Evolutionary conservation across 371 early-diverging fungal species (phyloP).

Genomic region (Mortierella sp.): DNA sequence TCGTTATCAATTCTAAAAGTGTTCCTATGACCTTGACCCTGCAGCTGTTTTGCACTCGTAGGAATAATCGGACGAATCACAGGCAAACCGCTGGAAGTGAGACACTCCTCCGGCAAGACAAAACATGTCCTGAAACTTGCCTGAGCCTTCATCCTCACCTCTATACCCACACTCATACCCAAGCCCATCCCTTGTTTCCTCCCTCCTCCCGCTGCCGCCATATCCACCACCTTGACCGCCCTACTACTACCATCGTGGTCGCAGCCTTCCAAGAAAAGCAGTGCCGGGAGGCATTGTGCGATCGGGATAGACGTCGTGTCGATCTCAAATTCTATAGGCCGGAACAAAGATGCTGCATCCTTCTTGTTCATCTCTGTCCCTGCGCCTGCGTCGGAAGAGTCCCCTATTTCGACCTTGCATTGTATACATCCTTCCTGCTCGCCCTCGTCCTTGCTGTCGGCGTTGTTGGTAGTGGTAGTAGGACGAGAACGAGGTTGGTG

Average conservation of each 20-base stretch:
- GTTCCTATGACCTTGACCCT: background rate
- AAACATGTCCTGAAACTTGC: conserved; percentile 18
- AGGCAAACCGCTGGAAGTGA: background rate
- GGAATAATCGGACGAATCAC: background rate
- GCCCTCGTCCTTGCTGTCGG: background rate
- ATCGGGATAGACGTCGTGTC: conserved; percentile 18
- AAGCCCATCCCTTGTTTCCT: background rate
- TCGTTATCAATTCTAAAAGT: background rate
- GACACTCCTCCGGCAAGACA: conserved; percentile 15
- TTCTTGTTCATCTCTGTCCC: background rate
- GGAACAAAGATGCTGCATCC: background rate
- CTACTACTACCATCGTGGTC: background rate
- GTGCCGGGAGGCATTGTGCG: conserved; percentile 28
- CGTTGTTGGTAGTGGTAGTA: background rate
- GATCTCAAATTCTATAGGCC: conserved; percentile 22
- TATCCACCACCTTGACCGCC: background rate
- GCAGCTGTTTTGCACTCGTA: background rate
- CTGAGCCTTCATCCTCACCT: background rate
- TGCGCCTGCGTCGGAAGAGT: background rate
- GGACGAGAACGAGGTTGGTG: background rate
- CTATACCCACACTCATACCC: background rate
- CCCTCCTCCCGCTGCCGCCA: background rate
- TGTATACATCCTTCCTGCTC: background rate
- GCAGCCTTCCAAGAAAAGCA: conserved; percentile 10
- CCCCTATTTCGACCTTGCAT: background rate